Base-by-base conservation (phyloP, 495 filamentous ascomycete genomes). In the Aspergillus steynii region DNA sequence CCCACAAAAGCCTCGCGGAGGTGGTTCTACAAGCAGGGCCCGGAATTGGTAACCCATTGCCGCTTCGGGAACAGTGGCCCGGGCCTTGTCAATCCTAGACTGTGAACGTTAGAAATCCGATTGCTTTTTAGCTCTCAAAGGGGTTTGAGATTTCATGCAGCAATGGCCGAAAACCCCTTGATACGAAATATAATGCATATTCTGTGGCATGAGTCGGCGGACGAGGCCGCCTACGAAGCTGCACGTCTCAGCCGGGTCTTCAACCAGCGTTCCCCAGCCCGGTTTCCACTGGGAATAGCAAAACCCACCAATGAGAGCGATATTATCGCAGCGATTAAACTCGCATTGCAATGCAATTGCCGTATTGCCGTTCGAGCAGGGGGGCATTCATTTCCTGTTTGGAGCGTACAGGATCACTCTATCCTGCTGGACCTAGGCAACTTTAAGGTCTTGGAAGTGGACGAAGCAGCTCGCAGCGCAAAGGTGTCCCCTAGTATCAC, bases 331-430 rank as follows among this genome's bases (percentile, higher is more conserved):
- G 77, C 77, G 0, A 80, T 86, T 0, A 62, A 76, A 50, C 61
- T 83, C 12, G 82, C 82, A 1, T 69, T 56, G 0, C 55, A 71
- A n/a, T 42, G 61, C n/a, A 63, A 71, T 5, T 76, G 66, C 51
- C 67, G 78, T 0, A 70, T 86, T 10, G 78, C 79, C 4, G 77
- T 86, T 31, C 73, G 82, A 9, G 80, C 79, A 5, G 83, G 82
- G n/a, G 83, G 83, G 0, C 82, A 86, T 59, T 77, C 74, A 29
- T 83, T 77, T 79, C 77, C 79, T 0, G 80, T 71, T 0, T 86
- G 83, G 83, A 79, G 75, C 57, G 75, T 84, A 0, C 72, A 79
- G 1, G 73, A 80, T 8, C 67, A 81, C 57, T 80, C 82, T 0
- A 76, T 86, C 29, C 65, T 86, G 4, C 65, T 85, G 12, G 82